Evolutionary conservation across 768 basidiomycete genomes (phyloP), one percentile per base, ranked within the genome.

Genomic region (Pisolithus tinctorius): DNA sequence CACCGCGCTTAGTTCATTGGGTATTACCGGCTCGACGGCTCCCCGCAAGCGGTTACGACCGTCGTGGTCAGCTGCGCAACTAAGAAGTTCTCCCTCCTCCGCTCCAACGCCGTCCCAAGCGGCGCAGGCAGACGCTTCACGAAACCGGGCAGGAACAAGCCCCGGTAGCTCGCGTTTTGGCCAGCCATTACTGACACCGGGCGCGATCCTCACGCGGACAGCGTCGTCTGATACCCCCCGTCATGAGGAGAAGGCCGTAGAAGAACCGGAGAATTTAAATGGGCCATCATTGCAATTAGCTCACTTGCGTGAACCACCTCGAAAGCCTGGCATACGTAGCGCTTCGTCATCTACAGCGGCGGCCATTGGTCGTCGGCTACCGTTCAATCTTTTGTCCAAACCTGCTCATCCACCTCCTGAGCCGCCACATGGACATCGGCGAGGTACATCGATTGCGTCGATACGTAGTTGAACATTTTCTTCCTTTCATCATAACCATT

Each of bases 11-110:
- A 70, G 74, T 45, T 70, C 74, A 42, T 64, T 78, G 13, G 68
- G 67, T 31, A 71, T 72, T 43, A 76, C 74, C 50, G 79, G 84
- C 5, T 72, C 81, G 46, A 72, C 77, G 48, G 82, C 80, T 17
- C 81, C 84, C 27, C 74, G 84, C 60, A 75, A 73, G 56, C 65
- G 69, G 47, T 62, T 90, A 51, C 77, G 88, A 47, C 84, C 87
- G 14, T 90, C 88, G 20, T 76, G 80, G 57, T 90, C 88, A 62
- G 87, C 88, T 47, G 84, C 85, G 11, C 88, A 90, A 58, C 70
- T 90, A 38, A 77, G 87, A 51, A 79, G 74, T 14, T 69, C 70
- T 9, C 69, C 76, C n/a, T 71, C 71, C 42, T 50, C 70, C 30
- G 56, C 65, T 58, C 56, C 67, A 41, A 52, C 65, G 53, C 62